phyloP scores from a whole-genome alignment of 768 basidiomycete genomes.

The Russula vinacea region DNA sequence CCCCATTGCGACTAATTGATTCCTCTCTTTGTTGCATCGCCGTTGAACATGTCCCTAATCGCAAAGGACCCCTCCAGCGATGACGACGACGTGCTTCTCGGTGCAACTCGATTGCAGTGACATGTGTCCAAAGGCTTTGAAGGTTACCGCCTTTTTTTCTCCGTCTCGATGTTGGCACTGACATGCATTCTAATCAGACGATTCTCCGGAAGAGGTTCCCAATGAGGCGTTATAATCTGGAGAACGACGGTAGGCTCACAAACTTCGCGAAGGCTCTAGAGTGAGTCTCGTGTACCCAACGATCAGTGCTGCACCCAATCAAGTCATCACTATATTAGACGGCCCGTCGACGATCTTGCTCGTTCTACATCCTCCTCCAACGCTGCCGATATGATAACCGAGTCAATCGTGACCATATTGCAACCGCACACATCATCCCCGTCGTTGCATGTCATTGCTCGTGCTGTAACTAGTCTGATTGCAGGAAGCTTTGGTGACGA shows the following conservation, averaged over 20 bases:
- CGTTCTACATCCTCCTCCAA: not conserved
- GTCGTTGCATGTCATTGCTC: not conserved
- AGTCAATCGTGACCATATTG: slow-evolving; percentile 1
- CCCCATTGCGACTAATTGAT: no score
- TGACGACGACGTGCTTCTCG: not conserved
- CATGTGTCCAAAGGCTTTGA: not conserved
- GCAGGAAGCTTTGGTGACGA: not conserved
- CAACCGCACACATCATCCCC: slow-evolving; percentile 10
- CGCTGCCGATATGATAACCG: not conserved
- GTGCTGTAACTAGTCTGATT: not conserved
- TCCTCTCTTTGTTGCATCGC: no score
- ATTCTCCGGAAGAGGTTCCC: slow-evolving; percentile 7
- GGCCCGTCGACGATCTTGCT: not conserved
- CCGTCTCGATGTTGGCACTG: not conserved
- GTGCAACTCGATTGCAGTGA: slow-evolving; percentile 4
- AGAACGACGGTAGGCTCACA: slow-evolving; percentile 2
- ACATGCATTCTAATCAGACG: not conserved
- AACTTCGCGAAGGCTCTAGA: not conserved
- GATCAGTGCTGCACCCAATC: not conserved
- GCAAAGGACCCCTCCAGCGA: no score
- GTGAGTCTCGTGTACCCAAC: not conserved
- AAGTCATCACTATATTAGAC: not conserved
- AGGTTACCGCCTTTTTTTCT: not conserved
- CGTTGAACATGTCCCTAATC: no score
- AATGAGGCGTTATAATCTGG: slow-evolving; percentile 11